A percentile compares a stretch with the other conserved stretches of the same genome.
phyloP scores from a whole-genome alignment of 192 early-diverging fungal species.

The Coemansia sp. region DNA sequence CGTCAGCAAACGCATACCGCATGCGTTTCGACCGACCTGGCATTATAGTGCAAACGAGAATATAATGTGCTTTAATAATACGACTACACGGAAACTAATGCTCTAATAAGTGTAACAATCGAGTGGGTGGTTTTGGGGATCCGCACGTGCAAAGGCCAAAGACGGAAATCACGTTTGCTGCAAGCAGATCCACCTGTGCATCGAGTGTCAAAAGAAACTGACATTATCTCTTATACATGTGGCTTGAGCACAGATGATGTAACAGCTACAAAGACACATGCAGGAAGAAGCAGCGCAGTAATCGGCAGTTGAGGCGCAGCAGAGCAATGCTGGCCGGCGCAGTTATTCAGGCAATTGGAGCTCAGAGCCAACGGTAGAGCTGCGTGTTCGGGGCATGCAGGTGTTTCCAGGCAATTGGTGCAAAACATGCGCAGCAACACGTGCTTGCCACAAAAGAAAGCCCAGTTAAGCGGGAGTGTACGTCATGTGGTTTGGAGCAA shows the following conservation, averaged over 20 bases:
- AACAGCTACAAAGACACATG: background rate
- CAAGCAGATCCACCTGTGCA: too few relatives aligned
- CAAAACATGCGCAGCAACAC: background rate
- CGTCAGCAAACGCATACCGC: conserved; percentile 40
- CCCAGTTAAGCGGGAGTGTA: background rate
- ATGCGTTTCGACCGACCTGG: conserved; percentile 41
- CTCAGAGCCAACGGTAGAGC: too few relatives aligned
- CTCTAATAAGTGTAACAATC: background rate
- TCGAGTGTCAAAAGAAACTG: background rate
- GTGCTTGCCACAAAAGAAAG: too few relatives aligned
- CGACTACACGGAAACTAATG: background rate
- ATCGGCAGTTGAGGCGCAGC: background rate
- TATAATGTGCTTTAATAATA: too few relatives aligned
- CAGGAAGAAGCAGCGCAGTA: background rate
- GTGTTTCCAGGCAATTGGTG: background rate
- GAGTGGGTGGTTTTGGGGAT: background rate
- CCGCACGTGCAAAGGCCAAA: background rate
- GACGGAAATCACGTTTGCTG: too few relatives aligned
- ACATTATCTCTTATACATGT: background rate
- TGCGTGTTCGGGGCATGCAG: too few relatives aligned
- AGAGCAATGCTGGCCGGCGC: background rate
- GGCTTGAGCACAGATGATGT: background rate
- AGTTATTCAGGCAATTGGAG: background rate
- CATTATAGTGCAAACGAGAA: conserved; percentile 14
- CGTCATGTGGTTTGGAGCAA: background rate